Base-by-base conservation (phyloP, 352 stramenopile species). In the Thalassiosira mediterranea region DNA sequence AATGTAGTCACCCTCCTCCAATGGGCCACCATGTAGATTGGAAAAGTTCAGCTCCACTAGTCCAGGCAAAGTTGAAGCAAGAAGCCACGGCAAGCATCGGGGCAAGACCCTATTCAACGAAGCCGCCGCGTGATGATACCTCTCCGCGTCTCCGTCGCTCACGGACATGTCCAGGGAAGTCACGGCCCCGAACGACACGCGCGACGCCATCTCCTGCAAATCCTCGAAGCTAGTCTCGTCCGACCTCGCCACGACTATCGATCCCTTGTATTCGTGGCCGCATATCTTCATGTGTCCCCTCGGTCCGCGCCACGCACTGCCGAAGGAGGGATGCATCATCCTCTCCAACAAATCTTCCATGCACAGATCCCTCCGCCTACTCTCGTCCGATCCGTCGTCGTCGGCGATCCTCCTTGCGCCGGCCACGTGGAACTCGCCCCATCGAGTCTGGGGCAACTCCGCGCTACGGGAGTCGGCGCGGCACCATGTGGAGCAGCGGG, bases 201-300 rank as follows among this genome's bases (percentile, higher is more conserved):
- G 21, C 15, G 47, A 40, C 19, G 31, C 60, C 8, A 32, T 3
- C n/a, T 51, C 28, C 57, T 60, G 46, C 60, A 70, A 59, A 23
- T 70, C 60, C 21, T 70, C 60, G 57, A 70, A 70, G 25, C 44
- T 70, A n/a, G 59, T 48, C 25, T 70, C 60, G 34, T 70, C 44
- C 21, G 21, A 32, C 59, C 37, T 60, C 34, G 40, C 23, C 3
- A 31, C 46, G 13, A 58, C 48, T 28, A 60, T 37, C 15, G 26
- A 15, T 2, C 31, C 44, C 7, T 70, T 4, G 29, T 10, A n/a
- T 31, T 70, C 60, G 47, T 70, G 60, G 17, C 60, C 49, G 26
- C 57, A 15, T 40, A 70, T 70, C 47, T 60, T 59, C 60, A 70
- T 61, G 34, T 70, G 60, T 3, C 44, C 19, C 47, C 60, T 70